Evolutionary conservation across 805 yeast genomes (phyloP), one percentile per base, ranked within the genome.

Genomic region (Candida jianshihensis): DNA sequence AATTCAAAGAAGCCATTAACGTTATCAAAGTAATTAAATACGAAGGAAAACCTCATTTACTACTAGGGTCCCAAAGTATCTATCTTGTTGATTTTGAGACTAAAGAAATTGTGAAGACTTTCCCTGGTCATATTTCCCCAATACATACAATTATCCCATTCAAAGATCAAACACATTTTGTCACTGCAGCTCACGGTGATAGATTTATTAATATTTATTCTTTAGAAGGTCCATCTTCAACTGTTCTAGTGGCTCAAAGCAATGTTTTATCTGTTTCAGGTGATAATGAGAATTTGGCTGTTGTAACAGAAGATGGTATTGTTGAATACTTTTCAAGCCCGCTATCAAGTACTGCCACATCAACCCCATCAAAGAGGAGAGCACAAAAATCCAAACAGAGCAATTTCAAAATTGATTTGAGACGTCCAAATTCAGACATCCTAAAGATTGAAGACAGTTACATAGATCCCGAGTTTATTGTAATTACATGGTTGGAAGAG

Each of bases 51-150:
- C 49, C 56, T 13, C 73, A 71, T 48, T 49, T 81, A 24, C 64
- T 82, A 38, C 60, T 76, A 12, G 87, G 84, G 3, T 78, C 90
- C 2, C 85, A 85, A 46, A 70, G 79, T 26, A 68, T 84, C 5
- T 70, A 70, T 43, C 56, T 83, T 37, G 57, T 78, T 18, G 75
- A 76, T 48, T 51, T 63, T 10, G 47, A 58, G 6, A 53, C 42
- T 20, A 64, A 41, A 28, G 58, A 60, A 35, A 59, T 75, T 2
- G 57, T 70, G 14, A 66, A 64, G 46, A 68, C 78, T 2, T 77
- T 74, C 53, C 87, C 94, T 2, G 94, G 90, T 19, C 94, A 86
- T 53, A 74, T 84, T 21, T 71, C 83, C 15, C 80, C 87, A 4
- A 70, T 86, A 28, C 68, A 66, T 47, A 58, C 75, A 11, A 58